Base-by-base conservation (phyloP, 2,329 filamentous ascomycete genomes). In the Trichoderma sp. region DNA sequence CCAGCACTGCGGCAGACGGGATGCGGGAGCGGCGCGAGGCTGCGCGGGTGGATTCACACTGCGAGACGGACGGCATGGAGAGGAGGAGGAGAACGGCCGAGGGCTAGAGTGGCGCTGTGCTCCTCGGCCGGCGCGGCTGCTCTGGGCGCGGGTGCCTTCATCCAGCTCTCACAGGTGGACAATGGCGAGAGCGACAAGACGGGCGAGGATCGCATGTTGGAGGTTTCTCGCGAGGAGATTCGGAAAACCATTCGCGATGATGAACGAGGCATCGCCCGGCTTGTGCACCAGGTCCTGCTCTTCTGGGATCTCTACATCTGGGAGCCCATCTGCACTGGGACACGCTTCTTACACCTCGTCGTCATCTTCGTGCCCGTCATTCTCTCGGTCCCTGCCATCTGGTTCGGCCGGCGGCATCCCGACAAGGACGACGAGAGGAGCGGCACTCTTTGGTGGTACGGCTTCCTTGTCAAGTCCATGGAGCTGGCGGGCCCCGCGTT, bases 381-480 rank as follows among this genome's bases (percentile, higher is more conserved):
- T 61, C 75, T 90, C 1, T 84, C 91, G 0, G 86, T 96, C 7
- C 95, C 95, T 0, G 83, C 82, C 0, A 88, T 97, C 65, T 97
- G 91, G 90, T 67, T 97, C 65, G 95, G 95, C 1, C 74, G 76
- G 41, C 82, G 89, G 52, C 80, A 86, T 56, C 79, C 83, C 2
- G 80, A 87, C 41, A 85, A 83, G 65, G 89, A 92, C 70, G 87
- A 91, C 69, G 92, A 97, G 78, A 84, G 92, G 68, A 83, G 80
- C 6, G 94, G 95, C 0, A 93, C 93, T 0, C 73, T 98, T 3
- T 97, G 91, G 92, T 99, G 95, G 95, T 99, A 97, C 79, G 82
- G 82, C 3, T 95, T 97, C 72, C 78, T 99, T 45, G 93, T 98
- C 10, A 85, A 82, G 65, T 85, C 90, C 30, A 98, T 99, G 95